Percentiles rank a stretch among this genome's conserved stretches.
These are phyloP conservation scores for Paecilomyces dactylethromorphus DNA, from an alignment of 2,329 filamentous ascomycete genomes.

Conservation along the genomic window DNA sequence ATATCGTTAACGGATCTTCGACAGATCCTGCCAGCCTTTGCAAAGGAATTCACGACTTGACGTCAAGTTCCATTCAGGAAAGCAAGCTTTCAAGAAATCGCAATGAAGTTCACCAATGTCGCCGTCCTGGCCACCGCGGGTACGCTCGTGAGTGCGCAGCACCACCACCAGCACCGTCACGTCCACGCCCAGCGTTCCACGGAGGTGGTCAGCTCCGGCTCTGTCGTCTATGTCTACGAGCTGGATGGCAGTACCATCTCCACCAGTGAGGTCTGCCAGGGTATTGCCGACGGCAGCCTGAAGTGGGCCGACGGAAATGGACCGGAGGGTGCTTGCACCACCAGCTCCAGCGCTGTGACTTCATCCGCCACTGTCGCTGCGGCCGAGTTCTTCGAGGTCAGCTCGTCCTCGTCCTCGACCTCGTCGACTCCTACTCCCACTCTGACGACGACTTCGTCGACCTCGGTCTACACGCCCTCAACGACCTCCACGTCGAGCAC, in stretches of 20 bases:
- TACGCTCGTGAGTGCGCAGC: slow-evolving; percentile 35
- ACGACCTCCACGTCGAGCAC: slow-evolving; percentile 13
- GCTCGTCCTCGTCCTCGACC: slow-evolving; percentile 18
- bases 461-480: slow-evolving; percentile 17
- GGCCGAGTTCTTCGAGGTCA: slow-evolving; percentile 47
- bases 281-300: slow-evolving; percentile 61
- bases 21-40: slow-evolving; percentile 12
- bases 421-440: slow-evolving; percentile 12
- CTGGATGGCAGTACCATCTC: slow-evolving; percentile 59
- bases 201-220: slow-evolving; percentile 35
- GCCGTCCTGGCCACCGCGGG: slow-evolving; percentile 37
- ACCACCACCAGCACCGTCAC: slow-evolving; percentile 36
- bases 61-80: slow-evolving; percentile 4
- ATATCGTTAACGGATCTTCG: slow-evolving; percentile 8
- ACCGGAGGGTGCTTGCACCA: slow-evolving; percentile 46
- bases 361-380: slow-evolving; percentile 25
- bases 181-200: slow-evolving; percentile 33
- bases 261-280: slow-evolving; percentile 58
- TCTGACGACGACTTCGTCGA: slow-evolving; percentile 10
- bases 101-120: slow-evolving; percentile 37
- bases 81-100: slow-evolving; percentile 7
- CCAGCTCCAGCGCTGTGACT: slow-evolving; percentile 17
- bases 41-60: slow-evolving; percentile 5
- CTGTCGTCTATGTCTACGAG: slow-evolving; percentile 63
- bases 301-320: slow-evolving; percentile 60